Conservation (phyloP, 148 eudicot species). For the Rhododendron ovatum region DNA sequence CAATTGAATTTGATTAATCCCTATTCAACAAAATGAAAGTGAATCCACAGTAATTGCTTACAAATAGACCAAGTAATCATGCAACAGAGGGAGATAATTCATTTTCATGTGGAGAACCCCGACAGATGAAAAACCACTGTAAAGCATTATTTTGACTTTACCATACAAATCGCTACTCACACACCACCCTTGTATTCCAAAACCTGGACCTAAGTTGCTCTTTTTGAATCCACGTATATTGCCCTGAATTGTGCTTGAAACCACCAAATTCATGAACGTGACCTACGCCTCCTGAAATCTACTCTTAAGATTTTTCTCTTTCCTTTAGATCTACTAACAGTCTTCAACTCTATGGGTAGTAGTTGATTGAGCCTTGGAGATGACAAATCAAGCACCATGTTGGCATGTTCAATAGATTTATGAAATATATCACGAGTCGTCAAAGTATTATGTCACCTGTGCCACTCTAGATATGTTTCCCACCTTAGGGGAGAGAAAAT, state of each 20-base stretch:
- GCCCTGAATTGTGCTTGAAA: background rate
- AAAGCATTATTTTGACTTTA: background rate
- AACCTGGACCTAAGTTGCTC: background rate
- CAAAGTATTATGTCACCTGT: background rate
- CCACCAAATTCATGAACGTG: background rate
- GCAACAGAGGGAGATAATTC: background rate
- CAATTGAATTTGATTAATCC: background rate
- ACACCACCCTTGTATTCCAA: background rate
- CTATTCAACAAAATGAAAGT: background rate
- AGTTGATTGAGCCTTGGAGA: background rate
- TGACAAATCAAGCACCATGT: background rate
- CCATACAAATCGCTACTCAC: background rate
- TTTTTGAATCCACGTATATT: background rate
- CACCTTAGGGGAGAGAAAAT: background rate
- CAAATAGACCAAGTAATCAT: background rate
- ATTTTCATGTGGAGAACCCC: background rate
- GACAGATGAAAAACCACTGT: background rate
- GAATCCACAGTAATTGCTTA: background rate
- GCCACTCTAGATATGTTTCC: background rate
- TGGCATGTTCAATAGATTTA: background rate
- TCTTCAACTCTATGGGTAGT: background rate
- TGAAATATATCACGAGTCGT: background rate
- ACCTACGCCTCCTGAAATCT: background rate
- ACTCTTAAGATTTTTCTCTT: background rate
- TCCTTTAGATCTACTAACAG: background rate